Percentiles rank a stretch among this genome's conserved stretches.
These are phyloP conservation scores for Persicaria maculosa DNA, from an alignment of 148 eudicot genomes.

Conservation along the genomic window DNA sequence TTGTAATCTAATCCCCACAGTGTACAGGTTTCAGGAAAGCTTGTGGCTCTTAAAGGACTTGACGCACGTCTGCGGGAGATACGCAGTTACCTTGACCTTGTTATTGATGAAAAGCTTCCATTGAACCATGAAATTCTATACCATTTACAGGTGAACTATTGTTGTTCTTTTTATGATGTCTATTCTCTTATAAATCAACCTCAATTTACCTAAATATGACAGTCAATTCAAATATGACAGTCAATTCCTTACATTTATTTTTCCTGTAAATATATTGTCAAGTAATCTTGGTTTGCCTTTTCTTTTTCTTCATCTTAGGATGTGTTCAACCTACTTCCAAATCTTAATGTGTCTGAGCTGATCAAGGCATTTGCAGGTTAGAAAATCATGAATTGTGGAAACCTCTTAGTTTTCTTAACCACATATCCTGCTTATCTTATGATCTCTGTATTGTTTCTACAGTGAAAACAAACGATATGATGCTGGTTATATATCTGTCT, in stretches of 20 bases:
- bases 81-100: constrained; percentile 86
- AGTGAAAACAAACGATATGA: constrained; percentile 94
- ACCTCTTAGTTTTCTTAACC: background rate
- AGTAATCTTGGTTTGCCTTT: background rate
- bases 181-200: background rate
- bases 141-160: constrained; percentile 67
- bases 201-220: no score
- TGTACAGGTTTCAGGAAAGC: constrained; percentile 85
- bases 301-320: constrained; percentile 41
- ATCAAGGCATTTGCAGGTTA: constrained; percentile 86
- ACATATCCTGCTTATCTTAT: background rate
- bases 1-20: background rate
- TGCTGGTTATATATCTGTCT: constrained; percentile 90
- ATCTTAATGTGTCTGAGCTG: constrained; percentile 72
- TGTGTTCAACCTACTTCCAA: constrained; percentile 91
- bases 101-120: constrained; percentile 74
- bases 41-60: constrained; percentile 88
- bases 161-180: background rate
- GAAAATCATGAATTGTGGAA: background rate
- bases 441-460: constrained; percentile 16
- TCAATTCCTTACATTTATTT: background rate
- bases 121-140: constrained; percentile 90
- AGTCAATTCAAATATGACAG: no score
- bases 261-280: background rate
- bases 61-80: constrained; percentile 87